These are phyloP conservation scores for Solanum chacoense DNA, from an alignment of 305 asterid species.

Conservation along the genomic window DNA sequence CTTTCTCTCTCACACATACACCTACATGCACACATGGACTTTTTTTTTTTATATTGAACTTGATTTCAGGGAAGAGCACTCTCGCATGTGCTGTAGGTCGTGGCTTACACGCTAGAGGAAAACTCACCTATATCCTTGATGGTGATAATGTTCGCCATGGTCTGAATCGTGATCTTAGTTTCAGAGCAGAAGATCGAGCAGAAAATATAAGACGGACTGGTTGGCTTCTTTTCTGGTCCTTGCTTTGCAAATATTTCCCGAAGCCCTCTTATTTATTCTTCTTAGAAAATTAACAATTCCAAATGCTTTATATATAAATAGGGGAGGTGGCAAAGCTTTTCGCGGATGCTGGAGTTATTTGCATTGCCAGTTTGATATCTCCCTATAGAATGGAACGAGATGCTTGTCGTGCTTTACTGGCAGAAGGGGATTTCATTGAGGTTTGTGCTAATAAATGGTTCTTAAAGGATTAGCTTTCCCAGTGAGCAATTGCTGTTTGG, in stretches of 20 bases:
- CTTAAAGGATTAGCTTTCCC: background rate
- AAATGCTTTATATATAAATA: constrained; percentile 9
- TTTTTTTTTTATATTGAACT: constrained; percentile 11
- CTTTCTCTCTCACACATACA: background rate
- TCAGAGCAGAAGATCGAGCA: constrained; percentile 86
- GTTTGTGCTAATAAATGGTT: constrained; percentile 19
- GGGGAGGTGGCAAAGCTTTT: constrained; percentile 99
- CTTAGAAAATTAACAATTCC: background rate
- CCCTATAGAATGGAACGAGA: constrained; percentile 93
- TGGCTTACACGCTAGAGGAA: constrained; percentile 79
- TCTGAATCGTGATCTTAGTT: constrained; percentile 77
- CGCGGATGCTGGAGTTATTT: constrained; percentile 97
- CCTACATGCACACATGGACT: background rate
- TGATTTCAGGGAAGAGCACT: constrained; percentile 86
- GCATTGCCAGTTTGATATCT: constrained; percentile 96
- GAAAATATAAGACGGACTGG: constrained; percentile 96
- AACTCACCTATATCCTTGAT: constrained; percentile 84
- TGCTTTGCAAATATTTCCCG: background rate
- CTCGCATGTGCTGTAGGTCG: constrained; percentile 82
- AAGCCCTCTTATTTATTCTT: background rate
- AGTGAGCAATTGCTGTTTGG: background rate
- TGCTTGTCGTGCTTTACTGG: constrained; percentile 75
- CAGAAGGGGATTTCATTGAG: constrained; percentile 90
- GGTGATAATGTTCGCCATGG: constrained; percentile 99
- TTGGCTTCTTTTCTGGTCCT: constrained; percentile 24